Conservation (phyloP, 2,329 filamentous ascomycete genomes). For the Cercospora zeae-maydis region DNA sequence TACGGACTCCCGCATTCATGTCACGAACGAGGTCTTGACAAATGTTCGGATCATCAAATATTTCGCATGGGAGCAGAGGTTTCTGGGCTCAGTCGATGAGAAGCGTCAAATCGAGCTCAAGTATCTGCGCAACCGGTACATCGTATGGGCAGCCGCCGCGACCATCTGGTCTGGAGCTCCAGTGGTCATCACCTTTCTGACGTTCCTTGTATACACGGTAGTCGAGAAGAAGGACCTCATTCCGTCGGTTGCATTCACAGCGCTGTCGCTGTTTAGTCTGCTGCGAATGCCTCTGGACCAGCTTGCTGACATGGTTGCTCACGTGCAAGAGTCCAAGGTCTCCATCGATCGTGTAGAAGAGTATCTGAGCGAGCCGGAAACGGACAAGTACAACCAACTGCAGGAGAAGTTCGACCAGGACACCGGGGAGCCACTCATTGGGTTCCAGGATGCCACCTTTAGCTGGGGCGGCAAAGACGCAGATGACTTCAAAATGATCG, state of each 20-base stretch:
- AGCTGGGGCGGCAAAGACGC: conserved; percentile 71
- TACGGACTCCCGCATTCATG: conserved; percentile 92
- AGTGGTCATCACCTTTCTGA: conserved; percentile 91
- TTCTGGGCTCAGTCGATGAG: conserved; percentile 80
- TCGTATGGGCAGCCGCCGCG: conserved; percentile 86
- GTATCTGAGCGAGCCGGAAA: conserved; percentile 89
- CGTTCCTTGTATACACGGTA: conserved; percentile 88
- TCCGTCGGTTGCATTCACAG: conserved; percentile 91
- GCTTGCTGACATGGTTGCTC: conserved; percentile 96
- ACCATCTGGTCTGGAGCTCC: conserved; percentile 97
- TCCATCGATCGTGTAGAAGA: conserved; percentile 95
- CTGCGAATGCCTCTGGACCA: conserved; percentile 91
- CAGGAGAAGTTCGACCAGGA: conserved; percentile 65
- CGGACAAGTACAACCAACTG: conserved; percentile 88
- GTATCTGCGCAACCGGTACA: conserved; percentile 75
- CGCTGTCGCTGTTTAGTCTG: conserved; percentile 91
- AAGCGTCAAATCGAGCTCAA: conserved; percentile 77
- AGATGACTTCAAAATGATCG: conserved; percentile 66
- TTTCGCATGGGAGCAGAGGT: conserved; percentile 96
- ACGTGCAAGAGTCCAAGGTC: conserved; percentile 95
- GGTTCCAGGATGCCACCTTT: conserved; percentile 78
- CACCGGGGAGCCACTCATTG: conserved; percentile 69
- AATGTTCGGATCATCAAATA: conserved; percentile 99
- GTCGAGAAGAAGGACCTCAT: conserved; percentile 85
- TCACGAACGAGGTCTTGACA: conserved; percentile 93